Percentiles rank a stretch among this genome's conserved stretches.
Conservation (phyloP, 2,329 filamentous ascomycete genomes). For the Biscogniauxia marginata region DNA sequence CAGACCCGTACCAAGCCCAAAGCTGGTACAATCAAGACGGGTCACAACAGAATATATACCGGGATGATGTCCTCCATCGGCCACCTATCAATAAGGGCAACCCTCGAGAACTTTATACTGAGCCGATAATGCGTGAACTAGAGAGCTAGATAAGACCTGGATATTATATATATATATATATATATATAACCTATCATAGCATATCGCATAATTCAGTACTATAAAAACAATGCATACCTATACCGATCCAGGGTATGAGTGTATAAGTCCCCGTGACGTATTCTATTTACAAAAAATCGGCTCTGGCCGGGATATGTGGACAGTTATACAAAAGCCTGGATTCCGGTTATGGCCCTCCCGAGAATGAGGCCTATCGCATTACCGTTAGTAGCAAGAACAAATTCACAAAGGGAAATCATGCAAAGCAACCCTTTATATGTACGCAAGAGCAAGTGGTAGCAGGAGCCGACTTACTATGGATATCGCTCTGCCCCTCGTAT, state of each 20-base stretch:
- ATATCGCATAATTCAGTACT: background rate
- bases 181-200: background rate
- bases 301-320: background rate
- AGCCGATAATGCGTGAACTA: background rate
- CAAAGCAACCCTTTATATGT: background rate
- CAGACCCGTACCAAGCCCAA: background rate
- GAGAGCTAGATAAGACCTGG: background rate
- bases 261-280: too few species aligned
- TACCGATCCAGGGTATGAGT: too few species aligned
- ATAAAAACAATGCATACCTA: background rate
- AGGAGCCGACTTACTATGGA: slow-evolving; percentile 69
- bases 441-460: background rate
- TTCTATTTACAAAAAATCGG: too few species aligned
- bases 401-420: background rate
- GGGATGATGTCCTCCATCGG: background rate
- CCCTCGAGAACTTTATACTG: background rate
- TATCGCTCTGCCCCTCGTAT: slow-evolving; percentile 97
- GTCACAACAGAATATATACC: background rate
- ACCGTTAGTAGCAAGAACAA: background rate
- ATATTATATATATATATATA: background rate
- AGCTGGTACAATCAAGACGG: background rate
- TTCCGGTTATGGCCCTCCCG: slow-evolving; percentile 65
- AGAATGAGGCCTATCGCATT: slow-evolving; percentile 57
- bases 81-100: background rate
- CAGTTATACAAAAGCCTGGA: slow-evolving; percentile 68